phyloP scores from a whole-genome alignment of 2,329 filamentous ascomycete species.

The Aureobasidium uvarum region DNA sequence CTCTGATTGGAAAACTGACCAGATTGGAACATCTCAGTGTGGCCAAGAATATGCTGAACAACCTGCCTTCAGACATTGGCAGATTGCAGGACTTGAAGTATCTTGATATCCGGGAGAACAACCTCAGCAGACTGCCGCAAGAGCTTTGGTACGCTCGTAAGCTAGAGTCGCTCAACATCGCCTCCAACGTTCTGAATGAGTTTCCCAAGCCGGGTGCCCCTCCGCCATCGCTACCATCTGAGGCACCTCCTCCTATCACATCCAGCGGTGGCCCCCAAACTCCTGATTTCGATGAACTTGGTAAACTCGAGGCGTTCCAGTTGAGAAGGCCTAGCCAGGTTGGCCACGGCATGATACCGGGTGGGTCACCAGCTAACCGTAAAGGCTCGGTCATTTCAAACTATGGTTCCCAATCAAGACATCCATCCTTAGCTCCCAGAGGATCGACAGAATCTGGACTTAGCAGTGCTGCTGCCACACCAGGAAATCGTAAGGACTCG shows the following conservation, averaged over 20 bases:
- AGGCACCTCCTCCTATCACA: slow-evolving; percentile 41
- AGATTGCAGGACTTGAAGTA: slow-evolving; percentile 80
- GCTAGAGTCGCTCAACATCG: slow-evolving; percentile 88
- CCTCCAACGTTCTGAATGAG: slow-evolving; percentile 84
- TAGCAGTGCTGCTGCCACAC: slow-evolving; percentile 58
- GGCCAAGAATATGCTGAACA: slow-evolving; percentile 82
- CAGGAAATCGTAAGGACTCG: slow-evolving; percentile 78
- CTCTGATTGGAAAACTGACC: slow-evolving; percentile 77
- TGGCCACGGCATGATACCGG: slow-evolving; percentile 62
- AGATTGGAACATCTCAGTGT: slow-evolving; percentile 91
- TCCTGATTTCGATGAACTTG: slow-evolving; percentile 76
- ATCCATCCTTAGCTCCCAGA: slow-evolving; percentile 77
- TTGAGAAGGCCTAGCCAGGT: slow-evolving; percentile 79
- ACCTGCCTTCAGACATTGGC: slow-evolving; percentile 83
- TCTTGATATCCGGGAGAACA: slow-evolving; percentile 90
- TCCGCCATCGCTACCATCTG: slow-evolving; percentile 45
- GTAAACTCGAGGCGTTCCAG: slow-evolving; percentile 60
- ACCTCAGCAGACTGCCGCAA: slow-evolving; percentile 79
- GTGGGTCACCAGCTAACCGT: slow-evolving; percentile 59
- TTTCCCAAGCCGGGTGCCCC: slow-evolving; percentile 81
- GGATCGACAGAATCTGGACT: slow-evolving; percentile 42
- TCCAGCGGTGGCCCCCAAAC: slow-evolving; percentile 44
- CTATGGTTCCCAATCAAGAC: slow-evolving; percentile 57
- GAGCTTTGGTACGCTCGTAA: slow-evolving; percentile 96
- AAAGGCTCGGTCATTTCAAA: slow-evolving; percentile 78